Evolutionary conservation across 345 rosid genomes (phyloP), one percentile per base, ranked within the genome.

Genomic region (Heritiera fomes): DNA sequence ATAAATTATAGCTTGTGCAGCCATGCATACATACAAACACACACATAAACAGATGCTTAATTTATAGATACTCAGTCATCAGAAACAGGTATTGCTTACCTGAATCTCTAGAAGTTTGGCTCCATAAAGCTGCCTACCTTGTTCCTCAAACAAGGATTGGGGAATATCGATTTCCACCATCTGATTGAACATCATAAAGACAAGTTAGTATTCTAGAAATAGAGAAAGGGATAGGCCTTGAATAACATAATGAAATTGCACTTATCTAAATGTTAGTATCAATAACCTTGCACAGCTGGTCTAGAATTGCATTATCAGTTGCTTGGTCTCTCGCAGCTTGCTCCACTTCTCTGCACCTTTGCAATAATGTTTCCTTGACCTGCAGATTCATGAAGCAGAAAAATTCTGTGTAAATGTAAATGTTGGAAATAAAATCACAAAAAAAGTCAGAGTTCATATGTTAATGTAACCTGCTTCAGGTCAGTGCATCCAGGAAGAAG

Each of bases 151-250:
- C 83, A 95, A 86, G 73, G 96, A 91, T 80, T 70, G 91, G 72
- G 99, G 97, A 81, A 93, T 84, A 82, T 95, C 97, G 77, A 92
- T 83, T 84, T 91, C 98, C 79, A 90, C 97, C 98, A 93, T 95
- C 99, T 94, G 82, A 75, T 78, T 62, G 65, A 75, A 1, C 30
- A 12, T 30, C 40, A 68, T 13, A 40, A 8, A 7, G 61, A 41
- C 15, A 66, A 69, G 41, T 30, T 23, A 28, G 10, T 56, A 46
- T 47, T 69, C 30, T 15, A 46, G 56, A 65, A 23, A 63, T 2
- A 43, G 8, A 41, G 50, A 59, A 20, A 41, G 15, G 49, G 53
- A 69, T 40, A 41, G 43, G 4, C 43, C 43, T 41, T 5, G 4
- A 41, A 2, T 41, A 41, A 41, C 43, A 41, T 41, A 41, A 41